phyloP scores from a whole-genome alignment of 164 flowering plant species.

The Warburgia ugandensis region DNA sequence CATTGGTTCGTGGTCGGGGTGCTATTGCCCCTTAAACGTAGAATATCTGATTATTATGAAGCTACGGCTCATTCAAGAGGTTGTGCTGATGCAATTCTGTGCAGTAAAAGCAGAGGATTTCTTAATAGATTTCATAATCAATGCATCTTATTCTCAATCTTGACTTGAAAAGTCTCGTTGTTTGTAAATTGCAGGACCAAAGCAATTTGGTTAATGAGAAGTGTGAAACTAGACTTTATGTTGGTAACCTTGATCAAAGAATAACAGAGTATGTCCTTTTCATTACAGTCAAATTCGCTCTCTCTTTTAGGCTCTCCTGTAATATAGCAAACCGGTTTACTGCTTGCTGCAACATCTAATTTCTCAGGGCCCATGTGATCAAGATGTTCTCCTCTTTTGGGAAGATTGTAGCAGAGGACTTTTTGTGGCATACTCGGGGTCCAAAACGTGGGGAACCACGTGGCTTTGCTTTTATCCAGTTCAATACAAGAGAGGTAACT shows the following conservation, averaged over 20 bases:
- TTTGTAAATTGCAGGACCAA: constrained; percentile 55
- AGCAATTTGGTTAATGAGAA: constrained; percentile 35
- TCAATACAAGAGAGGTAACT: constrained; percentile 72
- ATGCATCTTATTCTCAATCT: no score
- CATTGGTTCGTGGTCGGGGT: no score
- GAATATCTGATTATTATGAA: no score
- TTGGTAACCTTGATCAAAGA: constrained; percentile 79
- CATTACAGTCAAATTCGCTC: background rate
- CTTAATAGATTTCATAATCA: no score
- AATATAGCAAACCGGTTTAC: background rate
- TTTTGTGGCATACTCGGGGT: constrained; percentile 84
- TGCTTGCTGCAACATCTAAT: background rate
- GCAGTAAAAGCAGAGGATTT: no score
- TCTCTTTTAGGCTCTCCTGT: background rate
- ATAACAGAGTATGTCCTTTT: constrained; percentile 61
- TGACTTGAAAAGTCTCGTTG: no score
- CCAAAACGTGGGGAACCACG: constrained; percentile 88
- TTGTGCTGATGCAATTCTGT: no score
- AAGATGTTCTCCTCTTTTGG: constrained; percentile 90
- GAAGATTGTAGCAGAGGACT: constrained; percentile 74
- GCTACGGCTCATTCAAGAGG: no score
- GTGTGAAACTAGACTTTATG: constrained; percentile 56
- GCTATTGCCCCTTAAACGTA: no score
- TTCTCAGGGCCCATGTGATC: constrained; percentile 55
- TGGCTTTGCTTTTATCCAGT: constrained; percentile 84